Percentiles rank a stretch among this genome's conserved stretches.
Evolutionary conservation across 768 basidiomycete species (phyloP).

Genomic region (Punctularia strigosozonata): DNA sequence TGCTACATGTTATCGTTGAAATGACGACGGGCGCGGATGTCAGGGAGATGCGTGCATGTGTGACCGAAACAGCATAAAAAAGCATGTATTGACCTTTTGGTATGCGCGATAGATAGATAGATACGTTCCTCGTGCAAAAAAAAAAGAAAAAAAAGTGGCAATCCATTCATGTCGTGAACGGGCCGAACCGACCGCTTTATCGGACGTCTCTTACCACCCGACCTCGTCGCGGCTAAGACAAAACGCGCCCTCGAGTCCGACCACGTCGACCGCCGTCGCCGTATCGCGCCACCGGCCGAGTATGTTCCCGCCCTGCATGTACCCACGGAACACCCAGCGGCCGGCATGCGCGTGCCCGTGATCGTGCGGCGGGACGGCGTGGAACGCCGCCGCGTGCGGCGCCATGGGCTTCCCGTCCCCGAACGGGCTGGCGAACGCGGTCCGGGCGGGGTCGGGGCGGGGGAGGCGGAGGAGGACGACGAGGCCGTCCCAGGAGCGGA

Average conservation of each 20-base stretch:
- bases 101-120: too few species aligned
- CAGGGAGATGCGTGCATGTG: too few species aligned
- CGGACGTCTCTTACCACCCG: conserved; percentile 17
- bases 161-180: background rate
- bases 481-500: conserved; percentile 40
- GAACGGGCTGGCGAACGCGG: conserved; percentile 10
- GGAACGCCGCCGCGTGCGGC: background rate
- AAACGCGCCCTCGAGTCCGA: conserved; percentile 40
- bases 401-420: background rate
- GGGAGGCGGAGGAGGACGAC: conserved; percentile 32
- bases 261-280: conserved; percentile 21
- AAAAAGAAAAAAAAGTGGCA: background rate
- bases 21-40: too few species aligned
- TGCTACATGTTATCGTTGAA: too few species aligned
- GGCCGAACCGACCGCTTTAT: too few species aligned
- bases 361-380: background rate
- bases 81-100: too few species aligned
- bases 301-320: conserved; percentile 35
- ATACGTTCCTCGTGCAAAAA: too few species aligned
- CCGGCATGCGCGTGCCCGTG: conserved; percentile 17
- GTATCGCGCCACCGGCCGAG: conserved; percentile 47
- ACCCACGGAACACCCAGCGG: conserved; percentile 41
- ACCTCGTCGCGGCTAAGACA: conserved; percentile 28
- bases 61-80: too few species aligned
- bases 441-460: too few species aligned